These are phyloP conservation scores for Candida stauntonica DNA, from an alignment of 805 yeast species.

Conservation along the genomic window DNA sequence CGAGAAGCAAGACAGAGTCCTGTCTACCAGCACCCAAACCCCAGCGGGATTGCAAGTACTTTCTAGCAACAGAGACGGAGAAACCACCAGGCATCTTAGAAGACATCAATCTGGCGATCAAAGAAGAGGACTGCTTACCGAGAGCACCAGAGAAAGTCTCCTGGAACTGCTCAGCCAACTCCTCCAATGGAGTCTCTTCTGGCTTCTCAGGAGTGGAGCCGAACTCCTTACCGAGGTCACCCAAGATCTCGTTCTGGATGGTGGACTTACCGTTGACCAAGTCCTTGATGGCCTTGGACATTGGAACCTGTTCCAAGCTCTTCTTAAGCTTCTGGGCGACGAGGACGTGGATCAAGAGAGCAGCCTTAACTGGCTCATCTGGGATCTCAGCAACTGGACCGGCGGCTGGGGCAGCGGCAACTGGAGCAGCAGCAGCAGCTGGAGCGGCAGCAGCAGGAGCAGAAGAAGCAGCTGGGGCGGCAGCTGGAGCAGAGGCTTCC, in stretches of 20 bases:
- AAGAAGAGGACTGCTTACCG: conserved; percentile 90
- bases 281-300: conserved; percentile 92
- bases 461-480: conserved; percentile 43
- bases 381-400: conserved; percentile 83
- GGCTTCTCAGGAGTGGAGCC: conserved; percentile 99
- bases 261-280: conserved; percentile 98
- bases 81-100: conserved; percentile 99
- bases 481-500: conserved; percentile 28
- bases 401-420: conserved; percentile 54
- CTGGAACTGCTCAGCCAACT: conserved; percentile 93
- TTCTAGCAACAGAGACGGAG: conserved; percentile 86
- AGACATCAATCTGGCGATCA: conserved; percentile 86
- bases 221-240: conserved; percentile 97
- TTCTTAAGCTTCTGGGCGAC: conserved; percentile 97
- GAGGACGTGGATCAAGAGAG: conserved; percentile 75
- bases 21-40: conserved; percentile 94
- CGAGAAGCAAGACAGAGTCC: conserved; percentile 79
- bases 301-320: conserved; percentile 76
- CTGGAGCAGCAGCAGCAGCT: conserved; percentile 55
- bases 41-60: conserved; percentile 86
- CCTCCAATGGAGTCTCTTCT: conserved; percentile 94
- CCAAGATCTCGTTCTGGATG: conserved; percentile 96
- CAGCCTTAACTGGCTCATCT: conserved; percentile 87
- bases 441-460: conserved; percentile 54
- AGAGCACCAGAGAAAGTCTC: conserved; percentile 82